Percentiles rank a stretch among this genome's conserved stretches.
These are phyloP conservation scores for Trametes cinnabarina DNA, from an alignment of 768 basidiomycete genomes.

Conservation along the genomic window DNA sequence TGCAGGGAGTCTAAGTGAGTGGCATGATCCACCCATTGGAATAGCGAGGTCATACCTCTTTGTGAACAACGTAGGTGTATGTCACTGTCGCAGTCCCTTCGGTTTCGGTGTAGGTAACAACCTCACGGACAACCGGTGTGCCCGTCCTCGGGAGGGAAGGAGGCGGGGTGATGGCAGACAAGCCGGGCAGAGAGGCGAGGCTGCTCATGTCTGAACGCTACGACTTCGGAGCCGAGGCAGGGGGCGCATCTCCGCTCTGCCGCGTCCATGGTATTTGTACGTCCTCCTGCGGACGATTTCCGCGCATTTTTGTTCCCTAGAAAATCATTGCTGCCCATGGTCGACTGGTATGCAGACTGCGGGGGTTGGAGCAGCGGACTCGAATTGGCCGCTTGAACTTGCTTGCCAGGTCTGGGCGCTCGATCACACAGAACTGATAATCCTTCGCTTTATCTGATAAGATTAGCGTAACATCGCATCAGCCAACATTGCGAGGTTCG, in stretches of 20 bases:
- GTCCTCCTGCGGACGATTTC: neutral
- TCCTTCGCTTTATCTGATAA: conserved; percentile 11
- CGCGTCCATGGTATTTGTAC: neutral
- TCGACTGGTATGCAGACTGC: neutral
- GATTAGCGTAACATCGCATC: neutral
- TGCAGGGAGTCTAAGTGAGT: neutral
- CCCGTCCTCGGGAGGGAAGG: neutral
- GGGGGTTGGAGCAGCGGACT: neutral
- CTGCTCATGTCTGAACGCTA: neutral
- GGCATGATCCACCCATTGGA: no score
- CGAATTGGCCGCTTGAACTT: conserved; percentile 4
- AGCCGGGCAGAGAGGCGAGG: neutral
- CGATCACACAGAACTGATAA: neutral
- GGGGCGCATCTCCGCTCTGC: neutral
- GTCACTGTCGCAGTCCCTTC: neutral
- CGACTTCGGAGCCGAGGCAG: neutral
- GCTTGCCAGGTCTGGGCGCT: neutral
- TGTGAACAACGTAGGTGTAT: neutral
- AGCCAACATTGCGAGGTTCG: neutral
- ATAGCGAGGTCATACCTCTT: neutral
- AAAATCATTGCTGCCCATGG: neutral
- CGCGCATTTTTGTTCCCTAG: neutral
- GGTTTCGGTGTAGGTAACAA: neutral
- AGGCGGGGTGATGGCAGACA: neutral
- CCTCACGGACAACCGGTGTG: neutral